Evolutionary conservation across 2,329 filamentous ascomycete genomes (phyloP).

Genomic region (Pleurostoma richardsiae): DNA sequence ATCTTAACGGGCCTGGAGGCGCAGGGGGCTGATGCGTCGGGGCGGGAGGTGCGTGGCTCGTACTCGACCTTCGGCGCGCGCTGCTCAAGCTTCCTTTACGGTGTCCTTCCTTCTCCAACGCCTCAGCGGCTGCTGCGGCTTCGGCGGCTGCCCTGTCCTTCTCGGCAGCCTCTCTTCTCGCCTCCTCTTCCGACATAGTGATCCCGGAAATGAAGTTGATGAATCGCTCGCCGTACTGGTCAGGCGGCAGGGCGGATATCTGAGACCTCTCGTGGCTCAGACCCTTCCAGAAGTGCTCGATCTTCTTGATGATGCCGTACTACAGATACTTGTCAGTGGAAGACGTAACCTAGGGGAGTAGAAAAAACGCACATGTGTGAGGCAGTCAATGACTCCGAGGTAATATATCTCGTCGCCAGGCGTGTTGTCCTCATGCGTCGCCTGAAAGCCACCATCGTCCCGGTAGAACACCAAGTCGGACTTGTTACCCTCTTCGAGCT

Average conservation of each 20-base stretch:
- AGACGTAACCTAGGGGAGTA: background rate
- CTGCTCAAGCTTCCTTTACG: conserved; percentile 30
- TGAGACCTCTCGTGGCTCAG: conserved; percentile 76
- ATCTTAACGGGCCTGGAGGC: conserved; percentile 25
- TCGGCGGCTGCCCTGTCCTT: conserved; percentile 47
- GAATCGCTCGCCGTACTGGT: conserved; percentile 90
- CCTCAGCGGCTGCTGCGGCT: conserved; percentile 29
- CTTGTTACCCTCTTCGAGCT: conserved; percentile 71
- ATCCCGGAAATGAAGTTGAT: conserved; percentile 86
- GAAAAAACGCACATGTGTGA: conserved; percentile 75
- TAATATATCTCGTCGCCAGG: conserved; percentile 95
- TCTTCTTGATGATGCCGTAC: conserved; percentile 92
- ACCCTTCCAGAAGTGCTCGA: conserved; percentile 97
- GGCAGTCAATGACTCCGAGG: conserved; percentile 94
- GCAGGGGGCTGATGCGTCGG: conserved; percentile 40
- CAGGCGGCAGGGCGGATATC: conserved; percentile 88
- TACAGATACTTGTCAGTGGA: conserved; percentile 28
- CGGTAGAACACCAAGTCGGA: conserved; percentile 79
- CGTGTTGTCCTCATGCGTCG: conserved; percentile 83
- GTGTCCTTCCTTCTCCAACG: conserved; percentile 20
- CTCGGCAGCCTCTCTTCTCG: conserved; percentile 56
- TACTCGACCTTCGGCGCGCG: conserved; percentile 20
- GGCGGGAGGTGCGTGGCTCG: conserved; percentile 33
- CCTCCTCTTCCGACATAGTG: conserved; percentile 86
- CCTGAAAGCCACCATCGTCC: conserved; percentile 88